Evolutionary conservation across 768 basidiomycete genomes (phyloP).

Genomic region (Krasilnikovozyma curviuscula): DNA sequence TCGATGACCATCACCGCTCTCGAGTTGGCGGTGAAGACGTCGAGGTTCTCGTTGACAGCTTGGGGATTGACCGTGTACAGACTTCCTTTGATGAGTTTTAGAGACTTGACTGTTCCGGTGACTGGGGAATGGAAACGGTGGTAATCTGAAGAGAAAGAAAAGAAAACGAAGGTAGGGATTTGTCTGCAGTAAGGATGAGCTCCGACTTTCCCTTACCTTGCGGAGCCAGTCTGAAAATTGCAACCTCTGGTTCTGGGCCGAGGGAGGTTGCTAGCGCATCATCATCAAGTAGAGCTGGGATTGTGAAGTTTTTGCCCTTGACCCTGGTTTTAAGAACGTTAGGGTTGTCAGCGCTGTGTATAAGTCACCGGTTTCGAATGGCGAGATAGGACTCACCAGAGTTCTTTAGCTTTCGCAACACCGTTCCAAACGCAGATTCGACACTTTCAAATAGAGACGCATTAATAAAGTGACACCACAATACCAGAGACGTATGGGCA

Average conservation of each 20-base stretch:
- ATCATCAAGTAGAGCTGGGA: constrained; percentile 40
- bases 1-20: constrained; percentile 37
- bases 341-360: background rate
- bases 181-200: too few species aligned
- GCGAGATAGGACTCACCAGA: constrained; percentile 37
- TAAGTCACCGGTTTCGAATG: constrained; percentile 10
- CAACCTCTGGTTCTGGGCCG: constrained; percentile 28
- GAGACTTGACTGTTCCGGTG: constrained; percentile 29
- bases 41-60: constrained; percentile 13
- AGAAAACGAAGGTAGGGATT: background rate
- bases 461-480: too few species aligned
- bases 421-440: constrained; percentile 49
- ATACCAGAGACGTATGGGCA: too few species aligned
- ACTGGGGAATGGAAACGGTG: constrained; percentile 61
- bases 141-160: constrained; percentile 44
- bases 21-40: constrained; percentile 21
- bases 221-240: constrained; percentile 57
- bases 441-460: constrained; percentile 54
- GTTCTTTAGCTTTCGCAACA: constrained; percentile 39
- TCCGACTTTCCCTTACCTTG: too few species aligned
- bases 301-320: constrained; percentile 52
- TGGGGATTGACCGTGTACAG: constrained; percentile 6
- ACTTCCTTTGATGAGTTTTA: background rate
- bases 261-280: constrained; percentile 30
- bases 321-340: constrained; percentile 26